Base-by-base conservation (phyloP, 768 basidiomycete species). In the Mycena crocata region DNA sequence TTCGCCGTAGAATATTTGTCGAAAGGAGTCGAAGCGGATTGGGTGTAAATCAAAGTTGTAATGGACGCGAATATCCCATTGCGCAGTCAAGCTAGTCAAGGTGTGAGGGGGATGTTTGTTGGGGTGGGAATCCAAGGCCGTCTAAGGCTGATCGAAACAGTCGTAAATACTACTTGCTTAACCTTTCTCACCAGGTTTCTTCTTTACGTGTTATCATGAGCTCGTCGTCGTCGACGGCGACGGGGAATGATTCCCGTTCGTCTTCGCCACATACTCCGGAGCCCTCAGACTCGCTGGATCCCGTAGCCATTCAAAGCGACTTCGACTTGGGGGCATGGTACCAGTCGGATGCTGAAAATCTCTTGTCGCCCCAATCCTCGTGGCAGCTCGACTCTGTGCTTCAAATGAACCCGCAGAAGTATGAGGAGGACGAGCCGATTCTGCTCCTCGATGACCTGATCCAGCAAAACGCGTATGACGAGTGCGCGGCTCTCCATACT, bases 231-330 rank as follows among this genome's bases (percentile, higher is more conserved):
- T 86, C 89, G 72, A 85, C 89, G 15, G 78, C 84, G 44, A 82
- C 87, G 23, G 83, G 83, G 31, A 79, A 82, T 65, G 82, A 81
- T 73, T 91, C 92, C 58, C 89, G 92, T 48, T 92, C 92, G 5
- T 85, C 90, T 2, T 93, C 92, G 0, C 92, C 92, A 8, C 78
- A 83, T 49, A 93, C 91, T 0, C 91, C 92, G 57, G 90, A 90
- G 55, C 79, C 87, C 0, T 85, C 85, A 17, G 89, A 92, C 72
- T 78, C 79, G n/a, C 74, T 83, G 0, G 84, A 86, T 60, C 79
- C 83, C 9, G 75, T 87, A 48, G 73, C 82, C 65, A 84, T 89
- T 52, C 88, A 87, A 50, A 80, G 78, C 67, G 75, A 83, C 72
- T 71, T 81, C 52, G 86, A 86, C 66, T 78, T 85, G 19, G 58